Base-by-base conservation (phyloP, 129 eudicot species). In the Flaveria linearis region DNA sequence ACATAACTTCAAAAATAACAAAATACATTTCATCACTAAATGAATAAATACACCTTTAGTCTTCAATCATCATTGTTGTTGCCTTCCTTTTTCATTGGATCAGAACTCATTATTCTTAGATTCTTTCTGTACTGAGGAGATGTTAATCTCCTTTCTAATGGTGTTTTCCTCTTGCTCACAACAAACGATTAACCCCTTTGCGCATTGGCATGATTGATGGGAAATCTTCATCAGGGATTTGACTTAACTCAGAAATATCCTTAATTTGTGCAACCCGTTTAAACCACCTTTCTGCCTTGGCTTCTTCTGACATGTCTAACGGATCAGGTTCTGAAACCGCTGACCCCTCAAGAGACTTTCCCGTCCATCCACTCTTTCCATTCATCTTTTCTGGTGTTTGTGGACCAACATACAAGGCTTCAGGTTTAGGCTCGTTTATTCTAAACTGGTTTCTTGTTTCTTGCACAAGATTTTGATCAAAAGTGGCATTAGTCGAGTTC, bases 131-230 rank as follows among this genome's bases (percentile, higher is more conserved):
- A 87, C 66, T 93, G 96, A 9, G 96, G 82, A 53, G 96, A 88
- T 1, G 98, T 88, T 84, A 93, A 81, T 79, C 98, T 85, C 84
- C 98, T 90, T 81, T 93, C 97, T 52, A 90, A 36, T 5, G 97
- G 98, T 0, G 96, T 93, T 60, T 93, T 93, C 75, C 98, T 85
- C 89, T 93, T 93, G 83, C 98, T 90, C 74, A 88, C 97, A 11
- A 94, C 98, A 77, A 94, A 94, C 97, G 68, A 72, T 94, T 94
- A 41, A 94, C 98, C 25, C 98, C 98, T 72, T 94, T 94, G 50
- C 97, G 80, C 97, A 94, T 91, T 15, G 98, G 98, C 98, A 94
- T 94, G 43, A 94, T 94, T 0, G 98, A 89, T 0, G 98, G 97
- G 46, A 94, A 94, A 63, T 94, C 97, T 78, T 91, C 98, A 78